Evolutionary conservation across 2,329 filamentous ascomycete species (phyloP), one percentile per base, ranked within the genome.

Genomic region (Thelonectria olida): DNA sequence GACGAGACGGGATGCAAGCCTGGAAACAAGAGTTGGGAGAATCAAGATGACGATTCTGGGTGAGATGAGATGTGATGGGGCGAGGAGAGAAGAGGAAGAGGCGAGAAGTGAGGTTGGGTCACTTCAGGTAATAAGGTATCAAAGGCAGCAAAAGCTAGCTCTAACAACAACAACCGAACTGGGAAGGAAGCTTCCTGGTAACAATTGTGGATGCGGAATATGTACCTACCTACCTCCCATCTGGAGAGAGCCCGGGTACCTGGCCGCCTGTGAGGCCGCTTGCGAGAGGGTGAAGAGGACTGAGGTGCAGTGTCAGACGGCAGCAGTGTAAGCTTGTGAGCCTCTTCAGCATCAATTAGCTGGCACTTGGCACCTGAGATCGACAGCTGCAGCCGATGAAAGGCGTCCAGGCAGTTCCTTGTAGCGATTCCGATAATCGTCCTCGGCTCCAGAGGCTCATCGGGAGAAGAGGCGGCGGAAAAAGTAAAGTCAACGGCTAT

Each of bases 101-200:
- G 47, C 45, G 39, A 61, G 34, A 31, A 61, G 31, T 41, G 57
- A 55, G 53, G 58, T 31, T 45, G 42, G 52, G 51, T 36, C n/a
- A n/a, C n/a, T n/a, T n/a, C 51, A 55, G 52, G 51, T 47, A 49
- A 41, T 23, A 45, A 45, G 42, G 42, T 20, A 41, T 34, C 38
- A 59, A 59, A 59, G 57, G 57, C 57, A 59, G 57, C 52, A 60
- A 53, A 22, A 17, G 19, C 27, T 19, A 61, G 52, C 52, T 61
- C 58, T 25, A 55, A 47, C 36, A 61, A 55, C 41, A 52, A 61
- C 58, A 55, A 17, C 34, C 34, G 42, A 56, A 47, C 53, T 27
- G 19, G 45, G 42, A 39, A 61, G 58, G 58, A 61, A 61, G 52
- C 50, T 61, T 61, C 42, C 41, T 48, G 34, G 45, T 51, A 55